Evolutionary conservation across 345 rosid species (phyloP), one percentile per base, ranked within the genome.

Genomic region (Luvunga scandens): DNA sequence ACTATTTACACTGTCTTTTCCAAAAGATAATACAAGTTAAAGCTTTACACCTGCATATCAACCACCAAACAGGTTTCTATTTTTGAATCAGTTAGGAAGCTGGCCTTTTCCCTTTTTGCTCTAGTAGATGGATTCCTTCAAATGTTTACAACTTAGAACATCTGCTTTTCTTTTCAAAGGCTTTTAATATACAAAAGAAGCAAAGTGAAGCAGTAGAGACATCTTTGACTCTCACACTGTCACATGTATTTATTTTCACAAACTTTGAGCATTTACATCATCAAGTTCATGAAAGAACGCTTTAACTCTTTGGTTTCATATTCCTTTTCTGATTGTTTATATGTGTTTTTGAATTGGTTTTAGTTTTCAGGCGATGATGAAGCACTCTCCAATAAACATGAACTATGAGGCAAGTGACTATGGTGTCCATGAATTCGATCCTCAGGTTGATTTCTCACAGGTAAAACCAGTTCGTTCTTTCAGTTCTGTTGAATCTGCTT

Each of bases 371-470:
- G 84, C n/a, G 76, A 62, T 45, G 69, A 85, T 80, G 86, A 80
- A 38, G 78, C 79, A 80, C 50, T 80, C 84, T 78, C 74, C 83
- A 3, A 62, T 38, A 0, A 27, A 31, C 38, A 79, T 74, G 38
- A 63, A 84, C 25, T 66, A 70, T 59, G 89, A 83, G 67, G 24
- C 84, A n/a, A 71, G 80, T 73, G 90, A 86, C 59, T 81, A 74
- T 75, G 84, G 79, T 53, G 85, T 75, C 42, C 67, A 67, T 19
- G 88, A 79, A 75, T 86, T 82, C 77, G 92, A 89, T 83, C 87
- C 84, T 28, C 85, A 81, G 28, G 28, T 84, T 68, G 85, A 85
- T 73, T 89, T 88, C 77, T 65, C 81, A 75, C 83, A 30, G 94
- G 92, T 90, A 80, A 79, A 53, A 13, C 18, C 67, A 21, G 21